A percentile compares a stretch with the other conserved stretches of the same genome.
Conservation (phyloP, 2,329 filamentous ascomycete genomes). For the Sodiomyces alkalinus region DNA sequence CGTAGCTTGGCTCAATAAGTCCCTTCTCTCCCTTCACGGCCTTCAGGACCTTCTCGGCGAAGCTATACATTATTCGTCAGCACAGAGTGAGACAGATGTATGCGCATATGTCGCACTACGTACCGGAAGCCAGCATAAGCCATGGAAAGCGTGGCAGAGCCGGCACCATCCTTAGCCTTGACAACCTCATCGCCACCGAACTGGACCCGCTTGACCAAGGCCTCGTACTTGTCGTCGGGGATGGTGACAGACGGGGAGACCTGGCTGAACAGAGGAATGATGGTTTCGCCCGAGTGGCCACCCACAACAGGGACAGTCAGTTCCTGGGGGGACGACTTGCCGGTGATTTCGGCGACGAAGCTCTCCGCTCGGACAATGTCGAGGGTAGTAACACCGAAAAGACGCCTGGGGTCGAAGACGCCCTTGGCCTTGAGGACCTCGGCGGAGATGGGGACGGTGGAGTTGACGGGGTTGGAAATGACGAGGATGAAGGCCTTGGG, state of each 20-base stretch:
- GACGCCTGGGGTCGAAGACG: slow-evolving; percentile 87
- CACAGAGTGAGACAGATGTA: slow-evolving; percentile 5
- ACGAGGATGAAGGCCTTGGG: slow-evolving; percentile 92
- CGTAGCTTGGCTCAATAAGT: slow-evolving; percentile 85
- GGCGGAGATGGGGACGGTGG: slow-evolving; percentile 90
- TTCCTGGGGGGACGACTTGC: slow-evolving; percentile 69
- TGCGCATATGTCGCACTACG: too few relatives aligned
- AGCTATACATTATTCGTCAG: slow-evolving; percentile 38
- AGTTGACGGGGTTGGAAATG: slow-evolving; percentile 99
- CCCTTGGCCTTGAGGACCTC: slow-evolving; percentile 89
- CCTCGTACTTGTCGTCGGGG: slow-evolving; percentile 78
- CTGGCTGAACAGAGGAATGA: slow-evolving; percentile 94
- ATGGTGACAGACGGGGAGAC: slow-evolving; percentile 66
- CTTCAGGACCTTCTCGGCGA: slow-evolving; percentile 87
- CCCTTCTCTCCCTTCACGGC: slow-evolving; percentile 80
- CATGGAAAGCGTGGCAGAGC: slow-evolving; percentile 87
- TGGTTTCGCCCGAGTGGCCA: slow-evolving; percentile 95
- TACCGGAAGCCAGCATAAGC: slow-evolving; percentile 89
- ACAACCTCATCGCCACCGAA: slow-evolving; percentile 97
- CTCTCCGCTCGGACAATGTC: slow-evolving; percentile 97
- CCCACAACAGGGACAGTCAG: slow-evolving; percentile 84
- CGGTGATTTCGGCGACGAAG: slow-evolving; percentile 75
- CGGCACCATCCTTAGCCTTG: slow-evolving; percentile 83
- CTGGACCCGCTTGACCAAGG: slow-evolving; percentile 85
- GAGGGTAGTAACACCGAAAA: slow-evolving; percentile 97